Evolutionary conservation across 2,329 filamentous ascomycete species (phyloP).

Genomic region (Boeremia exigua): DNA sequence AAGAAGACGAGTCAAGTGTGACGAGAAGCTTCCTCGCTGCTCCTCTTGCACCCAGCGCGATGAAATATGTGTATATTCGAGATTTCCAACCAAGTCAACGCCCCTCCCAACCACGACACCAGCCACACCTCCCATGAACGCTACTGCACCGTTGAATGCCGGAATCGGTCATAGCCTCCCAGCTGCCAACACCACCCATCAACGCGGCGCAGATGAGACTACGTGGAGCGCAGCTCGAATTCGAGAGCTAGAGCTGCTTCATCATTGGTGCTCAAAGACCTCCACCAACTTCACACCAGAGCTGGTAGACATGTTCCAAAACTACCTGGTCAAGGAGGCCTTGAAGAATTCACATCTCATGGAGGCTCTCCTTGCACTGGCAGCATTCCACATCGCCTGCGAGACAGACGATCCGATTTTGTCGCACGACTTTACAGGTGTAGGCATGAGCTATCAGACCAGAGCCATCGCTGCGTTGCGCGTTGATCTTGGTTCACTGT

Average conservation of each 20-base stretch:
- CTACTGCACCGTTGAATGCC: neutral
- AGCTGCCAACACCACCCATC: neutral
- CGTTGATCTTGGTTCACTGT: slow-evolving; percentile 5
- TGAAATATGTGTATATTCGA: slow-evolving; percentile 15
- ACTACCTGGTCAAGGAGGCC: slow-evolving; percentile 19
- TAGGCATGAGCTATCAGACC: slow-evolving; percentile 16
- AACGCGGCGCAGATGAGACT: neutral
- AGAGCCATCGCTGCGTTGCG: slow-evolving; percentile 13
- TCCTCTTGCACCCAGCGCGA: slow-evolving; percentile 11
- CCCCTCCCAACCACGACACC: neutral
- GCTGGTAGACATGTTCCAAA: slow-evolving; percentile 12
- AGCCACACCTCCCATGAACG: neutral
- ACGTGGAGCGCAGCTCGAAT: slow-evolving; percentile 1
- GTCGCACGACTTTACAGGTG: slow-evolving; percentile 9
- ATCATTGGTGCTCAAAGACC: slow-evolving; percentile 20
- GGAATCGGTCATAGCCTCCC: neutral
- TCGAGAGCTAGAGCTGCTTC: slow-evolving; percentile 18
- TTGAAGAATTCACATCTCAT: slow-evolving; percentile 21
- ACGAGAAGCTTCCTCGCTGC: slow-evolving; percentile 17
- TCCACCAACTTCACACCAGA: slow-evolving; percentile 17
- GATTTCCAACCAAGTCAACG: slow-evolving; percentile 6
- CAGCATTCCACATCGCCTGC: slow-evolving; percentile 18
- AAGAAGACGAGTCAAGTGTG: slow-evolving; percentile 22
- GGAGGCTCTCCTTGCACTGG: slow-evolving; percentile 21
- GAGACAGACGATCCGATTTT: slow-evolving; percentile 4